Conservation (phyloP, 2,329 filamentous ascomycete species). For the Tolypocladium ophioglossoides region DNA sequence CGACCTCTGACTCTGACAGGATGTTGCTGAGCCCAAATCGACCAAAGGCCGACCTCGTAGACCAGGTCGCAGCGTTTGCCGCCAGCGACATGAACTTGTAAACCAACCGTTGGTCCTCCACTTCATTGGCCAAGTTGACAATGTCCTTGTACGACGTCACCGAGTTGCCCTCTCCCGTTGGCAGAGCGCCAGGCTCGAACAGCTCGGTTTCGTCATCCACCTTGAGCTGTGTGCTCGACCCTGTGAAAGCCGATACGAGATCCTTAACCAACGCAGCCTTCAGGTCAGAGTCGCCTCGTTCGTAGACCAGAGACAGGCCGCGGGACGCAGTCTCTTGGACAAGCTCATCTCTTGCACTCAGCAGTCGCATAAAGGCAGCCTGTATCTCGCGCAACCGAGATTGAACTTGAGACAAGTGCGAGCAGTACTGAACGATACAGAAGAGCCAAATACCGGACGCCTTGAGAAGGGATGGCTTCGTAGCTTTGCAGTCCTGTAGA, state of each 20-base stretch:
- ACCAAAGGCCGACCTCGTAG: conserved; percentile 90
- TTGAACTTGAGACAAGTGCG: conserved; percentile 66
- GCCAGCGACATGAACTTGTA: conserved; percentile 98
- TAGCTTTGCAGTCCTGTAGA: conserved; percentile 65
- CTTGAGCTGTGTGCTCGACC: conserved; percentile 62
- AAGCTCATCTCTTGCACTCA: conserved; percentile 82
- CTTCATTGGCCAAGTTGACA: conserved; percentile 87
- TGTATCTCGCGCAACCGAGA: conserved; percentile 68
- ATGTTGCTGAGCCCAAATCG: conserved; percentile 88
- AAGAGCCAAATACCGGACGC: conserved; percentile 94
- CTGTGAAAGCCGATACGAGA: conserved; percentile 80
- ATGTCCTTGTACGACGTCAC: conserved; percentile 98
- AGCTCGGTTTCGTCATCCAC: conserved; percentile 87
- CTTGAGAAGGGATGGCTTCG: conserved; percentile 82
- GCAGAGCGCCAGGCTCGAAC: conserved; percentile 82
- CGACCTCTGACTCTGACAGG: conserved; percentile 75
- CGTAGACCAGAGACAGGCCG: conserved; percentile 86
- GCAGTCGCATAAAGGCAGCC: conserved; percentile 73
- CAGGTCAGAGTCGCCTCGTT: conserved; percentile 72
- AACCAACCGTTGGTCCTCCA: conserved; percentile 89
- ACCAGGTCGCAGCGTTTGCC: conserved; percentile 93
- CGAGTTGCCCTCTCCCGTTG: conserved; percentile 79
- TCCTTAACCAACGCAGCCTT: conserved; percentile 79
- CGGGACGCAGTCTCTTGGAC: conserved; percentile 93
- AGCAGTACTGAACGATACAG: conserved; percentile 82